A percentile compares a stretch with the other conserved stretches of the same genome.
These are phyloP conservation scores for Agapanthus africanus DNA, from an alignment of 106 monocot species.

Conservation along the genomic window DNA sequence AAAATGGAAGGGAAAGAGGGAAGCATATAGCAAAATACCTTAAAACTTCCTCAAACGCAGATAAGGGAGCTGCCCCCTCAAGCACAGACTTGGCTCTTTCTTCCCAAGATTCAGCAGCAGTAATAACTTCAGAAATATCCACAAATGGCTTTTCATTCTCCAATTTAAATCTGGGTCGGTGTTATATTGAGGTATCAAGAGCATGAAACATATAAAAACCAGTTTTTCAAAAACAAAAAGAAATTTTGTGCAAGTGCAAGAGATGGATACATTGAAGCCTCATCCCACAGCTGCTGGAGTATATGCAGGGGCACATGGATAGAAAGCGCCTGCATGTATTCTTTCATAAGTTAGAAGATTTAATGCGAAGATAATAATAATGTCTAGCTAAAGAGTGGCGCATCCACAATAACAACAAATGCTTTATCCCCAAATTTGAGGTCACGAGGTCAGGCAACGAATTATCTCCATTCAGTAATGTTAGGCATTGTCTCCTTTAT, in stretches of 20 bases:
- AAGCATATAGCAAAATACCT: constrained; percentile 22
- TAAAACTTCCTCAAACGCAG: constrained; percentile 49
- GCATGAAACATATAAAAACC: neutral
- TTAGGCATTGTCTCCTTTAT: neutral
- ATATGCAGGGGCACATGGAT: constrained; percentile 25
- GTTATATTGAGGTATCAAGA: constrained; percentile 3
- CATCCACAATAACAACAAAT: neutral
- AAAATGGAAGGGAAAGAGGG: neutral
- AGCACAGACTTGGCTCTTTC: constrained; percentile 50
- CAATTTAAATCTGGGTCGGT: constrained; percentile 36
- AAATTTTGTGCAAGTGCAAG: neutral
- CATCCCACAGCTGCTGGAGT: constrained; percentile 22
- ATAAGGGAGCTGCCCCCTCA: constrained; percentile 20
- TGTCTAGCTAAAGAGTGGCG: neutral
- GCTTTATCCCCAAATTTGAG: neutral
- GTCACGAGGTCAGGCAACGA: too few species aligned
- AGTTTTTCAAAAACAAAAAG: constrained; percentile 4
- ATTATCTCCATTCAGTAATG: neutral
- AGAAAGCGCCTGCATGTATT: constrained; percentile 27
- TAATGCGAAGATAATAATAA: neutral
- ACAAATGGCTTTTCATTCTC: constrained; percentile 42
- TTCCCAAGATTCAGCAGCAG: constrained; percentile 51
- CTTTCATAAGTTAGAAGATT: constrained; percentile 6
- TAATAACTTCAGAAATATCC: constrained; percentile 23
- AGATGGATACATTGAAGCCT: constrained; percentile 35